A percentile compares a stretch with the other conserved stretches of the same genome.
Evolutionary conservation across 257 asterid genomes (phyloP).

Genomic region (Solanum habrochaites): DNA sequence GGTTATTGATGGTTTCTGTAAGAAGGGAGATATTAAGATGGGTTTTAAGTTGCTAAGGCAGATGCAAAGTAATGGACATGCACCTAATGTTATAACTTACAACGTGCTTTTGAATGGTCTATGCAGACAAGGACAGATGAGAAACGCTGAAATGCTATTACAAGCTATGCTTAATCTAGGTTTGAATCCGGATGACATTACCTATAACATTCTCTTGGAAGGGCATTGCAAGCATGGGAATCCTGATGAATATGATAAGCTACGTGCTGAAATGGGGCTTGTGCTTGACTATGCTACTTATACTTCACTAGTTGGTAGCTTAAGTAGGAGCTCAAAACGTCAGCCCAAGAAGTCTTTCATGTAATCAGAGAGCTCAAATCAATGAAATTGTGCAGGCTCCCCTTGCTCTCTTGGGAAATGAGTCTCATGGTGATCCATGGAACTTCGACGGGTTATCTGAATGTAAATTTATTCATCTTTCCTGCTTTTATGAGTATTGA

Average conservation of each 20-base stretch:
- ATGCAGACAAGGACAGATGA: conserved; percentile 81
- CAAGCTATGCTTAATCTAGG: conserved; percentile 78
- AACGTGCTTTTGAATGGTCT: conserved; percentile 77
- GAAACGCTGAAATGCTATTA: conserved; percentile 64
- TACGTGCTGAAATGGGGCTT: conserved; percentile 71
- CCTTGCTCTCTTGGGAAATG: neutral
- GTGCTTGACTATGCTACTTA: conserved; percentile 75
- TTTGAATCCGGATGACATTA: conserved; percentile 69
- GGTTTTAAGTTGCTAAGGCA: conserved; percentile 59
- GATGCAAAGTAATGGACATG: conserved; percentile 58
- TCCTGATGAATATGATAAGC: conserved; percentile 26
- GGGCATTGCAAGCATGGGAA: conserved; percentile 52
- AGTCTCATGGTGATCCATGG: neutral
- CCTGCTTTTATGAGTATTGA: neutral
- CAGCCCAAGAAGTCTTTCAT: conserved; percentile 9
- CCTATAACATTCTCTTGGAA: conserved; percentile 68
- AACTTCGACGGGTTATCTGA: neutral
- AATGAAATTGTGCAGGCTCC: neutral
- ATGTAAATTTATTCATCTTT: neutral
- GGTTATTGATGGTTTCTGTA: conserved; percentile 62
- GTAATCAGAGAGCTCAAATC: neutral
- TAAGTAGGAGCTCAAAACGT: conserved; percentile 26
- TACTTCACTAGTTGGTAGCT: conserved; percentile 40
- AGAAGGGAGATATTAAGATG: conserved; percentile 58
- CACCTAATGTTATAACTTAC: conserved; percentile 56